Conservation (phyloP, 2,329 filamentous ascomycete species). For the Fusarium piperis region DNA sequence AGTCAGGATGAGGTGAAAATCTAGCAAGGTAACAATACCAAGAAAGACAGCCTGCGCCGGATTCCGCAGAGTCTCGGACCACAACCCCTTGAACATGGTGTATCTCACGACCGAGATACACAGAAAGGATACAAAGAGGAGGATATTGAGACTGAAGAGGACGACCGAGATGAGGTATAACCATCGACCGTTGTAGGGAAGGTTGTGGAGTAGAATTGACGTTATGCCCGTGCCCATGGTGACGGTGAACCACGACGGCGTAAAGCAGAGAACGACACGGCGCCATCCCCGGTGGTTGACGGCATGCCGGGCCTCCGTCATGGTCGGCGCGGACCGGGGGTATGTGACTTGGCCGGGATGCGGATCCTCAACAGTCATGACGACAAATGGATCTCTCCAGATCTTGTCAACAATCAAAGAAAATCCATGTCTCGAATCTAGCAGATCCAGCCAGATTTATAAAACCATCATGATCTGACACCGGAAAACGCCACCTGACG, state of each 20-base stretch:
- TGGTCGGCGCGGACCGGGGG: background rate
- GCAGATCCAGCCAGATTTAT: background rate
- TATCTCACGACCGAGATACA: slow-evolving; percentile 65
- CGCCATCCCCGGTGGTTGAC: slow-evolving; percentile 23
- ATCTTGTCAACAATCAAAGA: background rate
- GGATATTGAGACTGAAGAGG: slow-evolving; percentile 66
- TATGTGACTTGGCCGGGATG: slow-evolving; percentile 17
- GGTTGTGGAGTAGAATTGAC: slow-evolving; percentile 64
- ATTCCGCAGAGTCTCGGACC: slow-evolving; percentile 68
- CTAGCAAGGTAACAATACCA: background rate
- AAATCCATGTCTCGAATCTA: background rate
- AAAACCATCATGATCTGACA: background rate
- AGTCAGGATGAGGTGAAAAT: background rate
- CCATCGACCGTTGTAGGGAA: slow-evolving; percentile 65
- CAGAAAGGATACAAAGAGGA: slow-evolving; percentile 62
- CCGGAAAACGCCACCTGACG: background rate
- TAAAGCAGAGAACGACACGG: slow-evolving; percentile 19
- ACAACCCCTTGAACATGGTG: slow-evolving; percentile 68
- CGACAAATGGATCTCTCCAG: background rate
- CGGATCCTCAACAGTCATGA: slow-evolving; percentile 16
- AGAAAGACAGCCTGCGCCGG: slow-evolving; percentile 61
- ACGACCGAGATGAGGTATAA: slow-evolving; percentile 65
- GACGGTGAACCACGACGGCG: slow-evolving; percentile 49
- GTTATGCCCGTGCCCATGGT: slow-evolving; percentile 74
- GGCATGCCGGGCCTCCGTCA: background rate